phyloP scores from a whole-genome alignment of 805 yeast genomes.

The Suhomyces sp. region DNA sequence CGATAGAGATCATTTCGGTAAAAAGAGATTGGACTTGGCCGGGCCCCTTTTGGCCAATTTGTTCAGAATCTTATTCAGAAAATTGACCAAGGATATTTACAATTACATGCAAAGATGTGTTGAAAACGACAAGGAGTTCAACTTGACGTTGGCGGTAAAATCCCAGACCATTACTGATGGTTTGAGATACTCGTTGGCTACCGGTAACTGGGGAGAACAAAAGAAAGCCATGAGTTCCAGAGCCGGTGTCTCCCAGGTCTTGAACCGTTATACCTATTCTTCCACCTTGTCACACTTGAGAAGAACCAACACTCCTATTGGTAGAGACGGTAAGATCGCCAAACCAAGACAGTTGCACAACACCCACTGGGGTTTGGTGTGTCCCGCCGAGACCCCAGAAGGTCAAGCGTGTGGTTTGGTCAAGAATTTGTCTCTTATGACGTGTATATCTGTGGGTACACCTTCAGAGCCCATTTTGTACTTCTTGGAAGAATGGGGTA shows the following conservation, averaged over 20 bases:
- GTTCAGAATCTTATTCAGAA: conserved; percentile 90
- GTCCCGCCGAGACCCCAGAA: conserved; percentile 99
- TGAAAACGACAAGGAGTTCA: conserved; percentile 95
- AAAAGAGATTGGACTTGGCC: conserved; percentile 95
- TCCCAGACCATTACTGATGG: conserved; percentile 97
- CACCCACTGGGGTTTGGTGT: conserved; percentile 99
- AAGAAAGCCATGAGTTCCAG: conserved; percentile 98
- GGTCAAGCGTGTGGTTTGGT: conserved; percentile 99
- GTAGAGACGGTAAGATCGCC: conserved; percentile 98
- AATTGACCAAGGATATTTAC: conserved; percentile 93
- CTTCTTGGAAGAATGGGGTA: conserved; percentile 97
- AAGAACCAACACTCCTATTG: conserved; percentile 98
- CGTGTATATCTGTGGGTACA: conserved; percentile 96
- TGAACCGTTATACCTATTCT: conserved; percentile 95
- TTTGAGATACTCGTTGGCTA: conserved; percentile 93
- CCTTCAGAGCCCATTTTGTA: conserved; percentile 93
- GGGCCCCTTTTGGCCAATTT: conserved; percentile 96
- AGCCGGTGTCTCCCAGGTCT: conserved; percentile 99
- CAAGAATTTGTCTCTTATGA: conserved; percentile 92
- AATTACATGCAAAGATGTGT: conserved; percentile 99
- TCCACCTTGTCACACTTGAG: conserved; percentile 98
- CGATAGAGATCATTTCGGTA: conserved; percentile 99
- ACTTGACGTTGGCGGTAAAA: conserved; percentile 93
- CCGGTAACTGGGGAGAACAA: conserved; percentile 99
- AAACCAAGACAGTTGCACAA: conserved; percentile 98